Base-by-base conservation (phyloP, 2,329 filamentous ascomycete genomes). In the Onygenales sp. region DNA sequence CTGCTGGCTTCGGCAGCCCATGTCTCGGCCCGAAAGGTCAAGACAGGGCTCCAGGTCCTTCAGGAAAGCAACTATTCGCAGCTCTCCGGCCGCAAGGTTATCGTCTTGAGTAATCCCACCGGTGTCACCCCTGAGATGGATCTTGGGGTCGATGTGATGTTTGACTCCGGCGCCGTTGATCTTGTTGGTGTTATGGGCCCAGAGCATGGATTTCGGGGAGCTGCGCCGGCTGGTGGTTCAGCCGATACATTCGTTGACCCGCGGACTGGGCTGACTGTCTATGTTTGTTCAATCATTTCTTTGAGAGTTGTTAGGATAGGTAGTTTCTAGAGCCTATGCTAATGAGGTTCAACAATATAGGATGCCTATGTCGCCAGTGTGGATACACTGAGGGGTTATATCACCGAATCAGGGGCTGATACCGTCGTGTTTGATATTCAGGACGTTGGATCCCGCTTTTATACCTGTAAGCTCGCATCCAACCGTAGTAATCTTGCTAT, bases 371-470 rank as follows among this genome's bases (percentile, higher is more conserved):
- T 10, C 32, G 45, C 27, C 32, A 35, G 32, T 33, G 10, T 31
- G 32, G 14, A 13, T 9, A 48, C 48, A 21, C 33, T 50, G 11
- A 50, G 1, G 36, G 7, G 48, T 33, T 50, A 41, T 32, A 50
- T 50, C 3, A 17, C 2, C 2, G 36, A 50, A 38, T 50, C 48
- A 8, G 36, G 48, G 3, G 48, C 48, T 11, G 48, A 50, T 41
- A 50, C 48, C 36, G 48, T 50, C 8, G 48, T 50, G 7, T 50
- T 50, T 50, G 48, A 50, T 42, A 50, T 50, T 32, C 48, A 50
- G 39, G 48, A 50, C 31, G 48, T 50, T 21, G 48, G 48, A 4
- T 31, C 48, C 7, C 48, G 32, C 3, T 50, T 38, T 42, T 50
- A 50, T 42, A 50, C 48, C 17, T 50, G 48, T 50, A 42, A 50